These are phyloP conservation scores for Asterophora lycoperdoides DNA, from an alignment of 768 basidiomycete genomes.

Conservation along the genomic window DNA sequence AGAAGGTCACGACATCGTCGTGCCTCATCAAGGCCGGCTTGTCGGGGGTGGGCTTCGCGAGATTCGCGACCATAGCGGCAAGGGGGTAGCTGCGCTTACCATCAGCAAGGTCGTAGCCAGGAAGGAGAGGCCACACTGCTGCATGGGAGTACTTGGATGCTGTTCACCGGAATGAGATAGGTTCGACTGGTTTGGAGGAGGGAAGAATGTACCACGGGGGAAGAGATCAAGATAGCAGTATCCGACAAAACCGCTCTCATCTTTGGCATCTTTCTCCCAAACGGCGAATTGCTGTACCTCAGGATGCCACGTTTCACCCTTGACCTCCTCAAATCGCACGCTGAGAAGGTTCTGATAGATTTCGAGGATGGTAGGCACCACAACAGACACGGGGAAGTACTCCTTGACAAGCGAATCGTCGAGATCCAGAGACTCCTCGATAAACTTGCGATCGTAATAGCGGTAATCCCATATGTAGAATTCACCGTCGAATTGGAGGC, in stretches of 20 bases:
- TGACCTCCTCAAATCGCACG: slow-evolving; percentile 65
- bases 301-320: slow-evolving; percentile 76
- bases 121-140: slow-evolving; percentile 74
- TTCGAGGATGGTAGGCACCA: slow-evolving; percentile 75
- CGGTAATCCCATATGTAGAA: slow-evolving; percentile 87
- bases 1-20: slow-evolving; percentile 85
- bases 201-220: slow-evolving; percentile 57
- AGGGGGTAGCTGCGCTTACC: slow-evolving; percentile 69
- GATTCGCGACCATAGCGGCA: slow-evolving; percentile 85
- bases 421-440: slow-evolving; percentile 62
- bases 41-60: slow-evolving; percentile 78
- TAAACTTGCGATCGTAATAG: slow-evolving; percentile 62
- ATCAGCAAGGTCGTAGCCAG: slow-evolving; percentile 55
- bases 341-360: slow-evolving; percentile 83
- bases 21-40: slow-evolving; percentile 85
- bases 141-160: slow-evolving; percentile 83
- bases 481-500: slow-evolving; percentile 61
- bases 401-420: slow-evolving; percentile 82
- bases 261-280: slow-evolving; percentile 75
- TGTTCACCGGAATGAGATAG: slow-evolving; percentile 21
- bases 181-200: slow-evolving; percentile 1
- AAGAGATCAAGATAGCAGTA: slow-evolving; percentile 88
- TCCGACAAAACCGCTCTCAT: slow-evolving; percentile 70
- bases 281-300: slow-evolving; percentile 84
- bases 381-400: slow-evolving; percentile 82